Percentiles rank a stretch among this genome's conserved stretches.
These are phyloP conservation scores for Coemansia sp. DNA, from an alignment of 192 early-diverging fungal genomes.

Conservation along the genomic window DNA sequence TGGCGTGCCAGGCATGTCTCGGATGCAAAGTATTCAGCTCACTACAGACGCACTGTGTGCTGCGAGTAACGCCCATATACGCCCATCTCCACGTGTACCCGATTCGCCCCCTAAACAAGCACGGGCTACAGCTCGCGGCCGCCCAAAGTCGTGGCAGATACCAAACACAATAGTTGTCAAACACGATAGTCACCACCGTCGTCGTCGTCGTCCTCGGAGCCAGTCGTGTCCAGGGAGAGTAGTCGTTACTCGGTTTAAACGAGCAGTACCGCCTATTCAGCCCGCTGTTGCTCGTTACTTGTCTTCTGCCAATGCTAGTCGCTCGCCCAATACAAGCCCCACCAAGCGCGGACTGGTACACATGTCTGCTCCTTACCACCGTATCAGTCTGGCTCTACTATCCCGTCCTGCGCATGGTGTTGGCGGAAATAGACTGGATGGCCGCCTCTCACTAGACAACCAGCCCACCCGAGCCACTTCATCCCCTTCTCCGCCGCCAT, in stretches of 20 bases:
- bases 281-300: conserved; percentile 31
- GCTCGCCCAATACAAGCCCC: not conserved
- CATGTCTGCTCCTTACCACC: conserved; percentile 21
- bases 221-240: conserved; percentile 21
- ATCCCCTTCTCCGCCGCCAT: not conserved
- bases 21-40: not conserved
- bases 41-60: conserved; percentile 1
- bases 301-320: conserved; percentile 21
- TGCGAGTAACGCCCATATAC: not conserved
- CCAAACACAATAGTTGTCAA: not conserved
- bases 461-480: too few relatives aligned
- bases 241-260: conserved; percentile 6
- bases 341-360: not conserved
- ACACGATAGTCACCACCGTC: not conserved
- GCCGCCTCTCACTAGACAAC: conserved; percentile 3
- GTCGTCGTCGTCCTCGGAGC: conserved; percentile 14
- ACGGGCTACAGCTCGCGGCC: not conserved
- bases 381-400: conserved; percentile 35
- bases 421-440: not conserved
- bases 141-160: conserved; percentile 2
- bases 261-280: conserved; percentile 19
- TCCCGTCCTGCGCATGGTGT: conserved; percentile 9
- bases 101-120: not conserved
- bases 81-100: not conserved
- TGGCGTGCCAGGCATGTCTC: not conserved